Base-by-base conservation (phyloP, 169 alveolate species). In the Eimeria necatrix region DNA sequence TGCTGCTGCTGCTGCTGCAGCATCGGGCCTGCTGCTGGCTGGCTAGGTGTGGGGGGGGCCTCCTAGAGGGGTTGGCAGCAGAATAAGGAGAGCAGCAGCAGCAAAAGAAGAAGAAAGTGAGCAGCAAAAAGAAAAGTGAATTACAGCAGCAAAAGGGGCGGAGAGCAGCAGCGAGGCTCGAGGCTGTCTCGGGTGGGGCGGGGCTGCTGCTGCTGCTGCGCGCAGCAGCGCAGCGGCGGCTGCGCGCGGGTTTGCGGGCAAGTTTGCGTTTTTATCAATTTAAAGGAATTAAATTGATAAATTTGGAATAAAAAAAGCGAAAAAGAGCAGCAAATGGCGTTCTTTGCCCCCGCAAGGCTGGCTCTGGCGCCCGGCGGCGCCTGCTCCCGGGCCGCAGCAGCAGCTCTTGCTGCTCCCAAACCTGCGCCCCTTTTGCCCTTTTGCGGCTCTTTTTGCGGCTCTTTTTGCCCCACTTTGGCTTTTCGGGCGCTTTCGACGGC, bases 301-400 rank as follows among this genome's bases (percentile, higher is more conserved):
- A 12, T 6, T 9, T 32, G 24, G 22, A 71, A 4, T 5, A 32
- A 14, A 41, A 46, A 0, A 3, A 73, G 1, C 5, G 14, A 46
- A 41, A 5, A 41, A 73, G 3, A 9, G 49, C 32, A 14, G 70
- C 12, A 78, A 51, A 78, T 52, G 88, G 70, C 70, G 49, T 78
- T 52, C 68, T 78, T 78, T 51, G 20, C 48, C 12, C 70, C 91
- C 16, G 6, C 59, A 1, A 61, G 91, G 10, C 24, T 18, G 24
- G 56, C 56, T 73, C 14, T 83, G 48, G 16, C 53, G 76, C 91
- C 76, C 46, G 24, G 59, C 41, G 74, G 49, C 9, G 60, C 49
- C 18, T 83, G 91, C n/a, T 74, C 76, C 46, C 2, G 91, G 78
- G 91, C 91, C 46, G 32, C 56, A 56, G 91, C 91, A 12, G 32